Conservation (phyloP, 1,284 basidiomycete genomes). For the Malassezia dermatis region DNA sequence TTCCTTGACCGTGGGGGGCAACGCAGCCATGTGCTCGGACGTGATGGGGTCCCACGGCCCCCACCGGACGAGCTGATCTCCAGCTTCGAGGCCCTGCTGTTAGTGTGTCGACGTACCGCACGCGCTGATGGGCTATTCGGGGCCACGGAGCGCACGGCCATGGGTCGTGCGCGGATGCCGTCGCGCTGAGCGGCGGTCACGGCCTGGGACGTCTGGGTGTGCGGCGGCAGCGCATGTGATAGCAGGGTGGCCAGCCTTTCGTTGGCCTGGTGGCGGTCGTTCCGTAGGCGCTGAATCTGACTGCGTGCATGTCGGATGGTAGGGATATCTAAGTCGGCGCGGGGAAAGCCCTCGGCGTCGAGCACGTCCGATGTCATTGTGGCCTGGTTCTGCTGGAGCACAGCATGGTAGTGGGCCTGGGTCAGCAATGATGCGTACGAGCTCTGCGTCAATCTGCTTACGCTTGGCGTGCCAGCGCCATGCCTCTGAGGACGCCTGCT, state of each 20-base stretch:
- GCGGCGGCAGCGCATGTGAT: not conserved
- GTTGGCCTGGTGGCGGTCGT: constrained; percentile 10
- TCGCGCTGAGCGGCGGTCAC: not conserved
- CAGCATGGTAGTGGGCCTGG: not conserved
- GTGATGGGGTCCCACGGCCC: not conserved
- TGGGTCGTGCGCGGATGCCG: not conserved
- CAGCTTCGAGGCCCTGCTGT: constrained; percentile 9
- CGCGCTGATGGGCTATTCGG: constrained; percentile 1
- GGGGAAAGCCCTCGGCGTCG: constrained; percentile 16
- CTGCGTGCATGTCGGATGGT: constrained; percentile 8
- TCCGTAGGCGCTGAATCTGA: constrained; percentile 3
- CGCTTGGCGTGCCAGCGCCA: not conserved
- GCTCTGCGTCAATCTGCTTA: constrained; percentile 6
- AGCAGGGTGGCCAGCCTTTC: constrained; percentile 2
- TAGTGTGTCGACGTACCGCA: not conserved
- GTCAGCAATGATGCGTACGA: not conserved
- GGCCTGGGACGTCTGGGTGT: not conserved
- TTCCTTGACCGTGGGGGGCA: constrained; percentile 2
- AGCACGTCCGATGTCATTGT: constrained; percentile 15
- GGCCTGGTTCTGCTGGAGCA: constrained; percentile 1
- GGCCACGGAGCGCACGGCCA: constrained; percentile 12
- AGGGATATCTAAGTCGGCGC: constrained; percentile 10
- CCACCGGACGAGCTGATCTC: constrained; percentile 2
- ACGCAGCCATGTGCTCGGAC: not conserved
- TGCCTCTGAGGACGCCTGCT: constrained; percentile 3